Evolutionary conservation across 306 rosid genomes (phyloP).

Genomic region (Prunus fruticosa): DNA sequence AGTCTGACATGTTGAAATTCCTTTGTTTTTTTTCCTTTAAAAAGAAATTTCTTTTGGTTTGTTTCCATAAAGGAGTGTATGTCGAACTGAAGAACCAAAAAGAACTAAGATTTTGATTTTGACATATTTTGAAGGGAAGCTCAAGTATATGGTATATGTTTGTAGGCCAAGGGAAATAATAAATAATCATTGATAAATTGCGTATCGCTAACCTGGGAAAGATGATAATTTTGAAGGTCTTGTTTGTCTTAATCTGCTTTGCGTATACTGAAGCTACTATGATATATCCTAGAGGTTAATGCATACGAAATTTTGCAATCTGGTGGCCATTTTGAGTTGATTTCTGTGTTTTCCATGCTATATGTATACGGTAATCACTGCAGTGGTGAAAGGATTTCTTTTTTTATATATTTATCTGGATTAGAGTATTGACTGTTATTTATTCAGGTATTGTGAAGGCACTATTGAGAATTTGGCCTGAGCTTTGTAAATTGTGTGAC

Average conservation of each 20-base stretch:
- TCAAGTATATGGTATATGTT: neutral
- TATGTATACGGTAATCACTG: neutral
- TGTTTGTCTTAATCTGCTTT: neutral
- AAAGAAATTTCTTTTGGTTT: neutral
- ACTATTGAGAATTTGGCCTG: constrained; percentile 67
- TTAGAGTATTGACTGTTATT: constrained; percentile 5
- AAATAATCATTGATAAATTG: neutral
- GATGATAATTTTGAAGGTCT: neutral
- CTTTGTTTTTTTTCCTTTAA: neutral
- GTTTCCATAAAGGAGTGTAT: neutral
- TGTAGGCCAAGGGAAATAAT: neutral
- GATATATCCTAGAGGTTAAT: neutral
- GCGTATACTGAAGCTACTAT: neutral
- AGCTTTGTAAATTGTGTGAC: constrained; percentile 67
- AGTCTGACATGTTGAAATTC: neutral
- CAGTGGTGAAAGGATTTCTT: neutral
- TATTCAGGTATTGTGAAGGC: constrained; percentile 74
- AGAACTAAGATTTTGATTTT: neutral
- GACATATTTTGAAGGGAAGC: neutral
- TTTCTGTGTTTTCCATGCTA: neutral
- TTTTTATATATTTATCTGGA: neutral
- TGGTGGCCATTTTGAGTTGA: neutral
- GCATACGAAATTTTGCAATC: neutral
- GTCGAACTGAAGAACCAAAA: neutral
- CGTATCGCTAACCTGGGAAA: neutral